Percentiles rank a stretch among this genome's conserved stretches.
Evolutionary conservation across 1,139 yeast genomes (phyloP).

Genomic region (Hansenula sp.): DNA sequence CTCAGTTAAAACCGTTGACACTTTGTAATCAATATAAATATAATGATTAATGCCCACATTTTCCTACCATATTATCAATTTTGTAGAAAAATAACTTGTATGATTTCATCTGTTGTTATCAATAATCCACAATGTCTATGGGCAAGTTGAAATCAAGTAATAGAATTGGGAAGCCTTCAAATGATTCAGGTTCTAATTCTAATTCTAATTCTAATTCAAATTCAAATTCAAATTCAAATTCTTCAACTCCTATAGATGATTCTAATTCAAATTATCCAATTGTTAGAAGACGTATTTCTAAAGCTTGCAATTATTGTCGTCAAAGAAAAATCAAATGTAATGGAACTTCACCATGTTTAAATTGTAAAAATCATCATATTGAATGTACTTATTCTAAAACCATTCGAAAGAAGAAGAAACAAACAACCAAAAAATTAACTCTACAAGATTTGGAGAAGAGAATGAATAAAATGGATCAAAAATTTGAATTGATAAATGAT

Average conservation of each 20-base stretch:
- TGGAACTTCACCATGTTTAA: conserved; percentile 59
- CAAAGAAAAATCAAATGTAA: conserved; percentile 66
- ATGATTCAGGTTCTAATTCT: background rate
- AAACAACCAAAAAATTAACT: conserved; percentile 15
- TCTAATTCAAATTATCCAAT: background rate
- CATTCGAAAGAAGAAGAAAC: conserved; percentile 17
- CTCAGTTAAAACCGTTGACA: too few species aligned
- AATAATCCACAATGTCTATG: background rate
- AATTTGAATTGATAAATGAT: conserved; percentile 11
- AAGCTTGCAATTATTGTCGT: conserved; percentile 61
- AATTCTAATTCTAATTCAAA: background rate
- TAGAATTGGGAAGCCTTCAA: background rate
- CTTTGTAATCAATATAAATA: too few species aligned
- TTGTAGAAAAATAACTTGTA: too few species aligned
- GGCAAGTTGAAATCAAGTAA: background rate
- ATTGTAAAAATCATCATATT: conserved; percentile 43
- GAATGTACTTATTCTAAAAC: conserved; percentile 24
- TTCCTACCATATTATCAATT: too few species aligned
- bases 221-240: background rate
- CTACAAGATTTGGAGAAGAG: conserved; percentile 20
- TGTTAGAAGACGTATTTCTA: conserved; percentile 22
- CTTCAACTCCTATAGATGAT: background rate
- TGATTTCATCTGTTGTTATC: too few species aligned
- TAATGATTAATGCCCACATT: too few species aligned
- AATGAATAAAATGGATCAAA: conserved; percentile 14